These are phyloP conservation scores for Cercospora janseana DNA, from an alignment of 2,329 filamentous ascomycete species.

Conservation along the genomic window DNA sequence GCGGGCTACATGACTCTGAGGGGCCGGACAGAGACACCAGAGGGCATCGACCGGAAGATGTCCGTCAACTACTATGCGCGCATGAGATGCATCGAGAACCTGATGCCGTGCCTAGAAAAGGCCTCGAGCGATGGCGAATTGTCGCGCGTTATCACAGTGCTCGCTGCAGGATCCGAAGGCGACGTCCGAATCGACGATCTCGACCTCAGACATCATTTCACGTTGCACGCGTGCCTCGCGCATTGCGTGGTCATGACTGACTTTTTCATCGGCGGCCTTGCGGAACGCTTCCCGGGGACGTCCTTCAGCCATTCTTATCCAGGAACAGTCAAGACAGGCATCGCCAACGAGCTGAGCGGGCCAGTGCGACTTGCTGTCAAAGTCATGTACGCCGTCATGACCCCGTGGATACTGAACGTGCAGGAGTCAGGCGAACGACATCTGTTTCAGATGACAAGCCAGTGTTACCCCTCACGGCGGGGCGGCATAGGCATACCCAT, in stretches of 20 bases:
- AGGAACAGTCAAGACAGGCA: conserved; percentile 48
- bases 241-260: conserved; percentile 52
- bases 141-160: conserved; percentile 56
- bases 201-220: conserved; percentile 42
- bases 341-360: conserved; percentile 41
- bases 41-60: conserved; percentile 56
- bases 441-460: conserved; percentile 43
- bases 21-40: conserved; percentile 52
- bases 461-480: conserved; percentile 34
- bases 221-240: conserved; percentile 39
- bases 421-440: conserved; percentile 49
- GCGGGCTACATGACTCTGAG: conserved; percentile 49
- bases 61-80: conserved; percentile 58
- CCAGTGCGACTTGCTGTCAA: conserved; percentile 37
- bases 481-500: conserved; percentile 33
- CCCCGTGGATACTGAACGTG: conserved; percentile 41
- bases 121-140: conserved; percentile 43
- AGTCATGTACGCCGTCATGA: conserved; percentile 39
- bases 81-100: conserved; percentile 55
- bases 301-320: conserved; percentile 53
- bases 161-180: conserved; percentile 55
- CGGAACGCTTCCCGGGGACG: conserved; percentile 46
- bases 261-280: conserved; percentile 53
- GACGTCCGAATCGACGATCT: conserved; percentile 49
- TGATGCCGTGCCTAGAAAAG: conserved; percentile 55